Conservation (phyloP, 192 early-diverging fungal species). For the Coemansia reversa region DNA sequence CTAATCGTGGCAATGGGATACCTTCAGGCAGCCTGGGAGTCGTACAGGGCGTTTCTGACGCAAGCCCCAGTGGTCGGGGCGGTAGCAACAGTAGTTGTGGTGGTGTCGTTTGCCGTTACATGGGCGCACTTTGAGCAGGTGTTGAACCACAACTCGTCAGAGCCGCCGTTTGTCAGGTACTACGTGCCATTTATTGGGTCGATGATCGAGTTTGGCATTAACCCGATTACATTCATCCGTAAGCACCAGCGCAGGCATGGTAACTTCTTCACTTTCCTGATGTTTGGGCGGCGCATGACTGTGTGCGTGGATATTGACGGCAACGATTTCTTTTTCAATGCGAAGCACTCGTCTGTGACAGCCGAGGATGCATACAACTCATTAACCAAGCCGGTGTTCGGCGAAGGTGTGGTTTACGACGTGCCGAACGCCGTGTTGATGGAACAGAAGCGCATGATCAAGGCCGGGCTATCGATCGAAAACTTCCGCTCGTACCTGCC, state of each 20-base stretch:
- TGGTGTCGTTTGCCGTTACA: slow-evolving; percentile 31
- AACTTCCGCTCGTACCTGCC: slow-evolving; percentile 87
- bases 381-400: slow-evolving; percentile 94
- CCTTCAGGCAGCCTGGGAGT: slow-evolving; percentile 33
- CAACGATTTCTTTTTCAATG: slow-evolving; percentile 97
- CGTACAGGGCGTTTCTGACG: slow-evolving; percentile 36
- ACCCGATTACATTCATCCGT: slow-evolving; percentile 84
- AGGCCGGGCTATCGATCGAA: slow-evolving; percentile 83
- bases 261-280: slow-evolving; percentile 88
- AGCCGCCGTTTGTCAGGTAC: slow-evolving; percentile 72
- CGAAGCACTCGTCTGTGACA: slow-evolving; percentile 76
- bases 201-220: slow-evolving; percentile 82
- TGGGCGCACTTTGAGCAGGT: slow-evolving; percentile 55
- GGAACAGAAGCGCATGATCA: slow-evolving; percentile 99
- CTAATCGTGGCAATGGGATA: slow-evolving; percentile 20
- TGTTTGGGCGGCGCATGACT: slow-evolving; percentile 91
- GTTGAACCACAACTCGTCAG: slow-evolving; percentile 49
- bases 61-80: slow-evolving; percentile 32
- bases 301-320: slow-evolving; percentile 87
- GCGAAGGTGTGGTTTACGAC: slow-evolving; percentile 95
- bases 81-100: slow-evolving; percentile 21
- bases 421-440: slow-evolving; percentile 88
- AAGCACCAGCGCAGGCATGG: slow-evolving; percentile 82
- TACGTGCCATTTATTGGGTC: slow-evolving; percentile 87
- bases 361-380: slow-evolving; percentile 92